These are phyloP conservation scores for Sedum album DNA, from an alignment of 164 flowering plant genomes.

Conservation along the genomic window DNA sequence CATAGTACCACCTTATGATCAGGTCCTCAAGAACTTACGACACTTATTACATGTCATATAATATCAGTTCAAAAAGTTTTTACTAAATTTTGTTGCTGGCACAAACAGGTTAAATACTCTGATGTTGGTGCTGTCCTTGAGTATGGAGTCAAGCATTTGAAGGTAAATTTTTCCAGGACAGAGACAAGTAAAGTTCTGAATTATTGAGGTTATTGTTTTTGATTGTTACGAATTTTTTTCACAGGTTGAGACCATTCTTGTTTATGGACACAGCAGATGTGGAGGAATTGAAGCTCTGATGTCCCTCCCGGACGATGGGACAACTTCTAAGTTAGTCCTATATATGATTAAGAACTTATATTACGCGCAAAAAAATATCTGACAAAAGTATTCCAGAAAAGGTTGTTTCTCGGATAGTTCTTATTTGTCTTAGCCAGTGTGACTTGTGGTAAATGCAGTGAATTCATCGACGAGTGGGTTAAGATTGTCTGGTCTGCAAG, in stretches of 20 bases:
- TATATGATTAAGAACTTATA: too few relatives aligned
- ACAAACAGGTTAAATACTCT: conserved; percentile 39
- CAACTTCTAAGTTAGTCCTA: conserved; percentile 49
- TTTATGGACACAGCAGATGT: conserved; percentile 86
- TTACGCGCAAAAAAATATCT: too few relatives aligned
- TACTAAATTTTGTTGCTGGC: neutral
- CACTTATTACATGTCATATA: neutral
- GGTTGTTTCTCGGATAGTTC: too few relatives aligned
- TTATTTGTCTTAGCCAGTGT: neutral
- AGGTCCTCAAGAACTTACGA: conserved; percentile 25
- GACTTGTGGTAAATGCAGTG: conserved; percentile 28
- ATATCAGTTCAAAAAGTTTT: neutral
- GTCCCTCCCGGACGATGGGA: conserved; percentile 69
- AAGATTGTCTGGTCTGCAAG: conserved; percentile 61
- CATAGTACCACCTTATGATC: conserved; percentile 75
- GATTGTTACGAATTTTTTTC: neutral
- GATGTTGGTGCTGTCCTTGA: conserved; percentile 61
- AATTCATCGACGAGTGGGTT: conserved; percentile 87
- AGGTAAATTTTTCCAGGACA: conserved; percentile 8
- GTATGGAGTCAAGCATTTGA: conserved; percentile 52
- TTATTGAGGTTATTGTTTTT: neutral
- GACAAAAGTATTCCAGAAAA: too few relatives aligned
- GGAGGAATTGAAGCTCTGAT: conserved; percentile 97
- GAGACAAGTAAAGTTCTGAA: neutral
- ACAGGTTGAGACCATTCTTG: conserved; percentile 85